Evolutionary conservation across 139 green algal species (phyloP).

Genomic region (Coelastrella sp.): DNA sequence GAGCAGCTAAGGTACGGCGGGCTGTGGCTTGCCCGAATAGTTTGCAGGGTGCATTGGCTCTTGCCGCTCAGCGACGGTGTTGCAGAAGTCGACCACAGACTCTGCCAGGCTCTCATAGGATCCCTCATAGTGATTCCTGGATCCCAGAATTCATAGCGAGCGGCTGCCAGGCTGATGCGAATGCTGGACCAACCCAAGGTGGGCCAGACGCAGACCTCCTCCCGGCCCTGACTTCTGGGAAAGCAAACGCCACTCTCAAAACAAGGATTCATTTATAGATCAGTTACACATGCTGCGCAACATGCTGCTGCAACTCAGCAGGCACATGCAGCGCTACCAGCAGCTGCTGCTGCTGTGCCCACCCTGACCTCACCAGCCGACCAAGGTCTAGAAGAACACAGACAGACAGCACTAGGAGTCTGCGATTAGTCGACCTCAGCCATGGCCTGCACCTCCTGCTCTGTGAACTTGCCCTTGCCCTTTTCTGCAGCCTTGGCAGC

Average conservation of each 20-base stretch:
- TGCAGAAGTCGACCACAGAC: too few species aligned
- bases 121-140: too few species aligned
- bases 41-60: neutral
- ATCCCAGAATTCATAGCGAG: too few species aligned
- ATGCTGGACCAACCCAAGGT: too few species aligned
- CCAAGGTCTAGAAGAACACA: neutral
- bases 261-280: neutral
- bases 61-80: neutral
- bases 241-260: too few species aligned
- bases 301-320: neutral
- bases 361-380: neutral
- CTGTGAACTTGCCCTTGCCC: constrained; percentile 95
- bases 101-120: too few species aligned
- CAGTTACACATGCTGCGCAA: neutral
- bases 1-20: neutral
- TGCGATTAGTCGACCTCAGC: constrained; percentile 88
- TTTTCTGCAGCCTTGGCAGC: constrained; percentile 85
- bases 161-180: too few species aligned
- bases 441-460: constrained; percentile 92
- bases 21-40: neutral
- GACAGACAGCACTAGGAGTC: neutral
- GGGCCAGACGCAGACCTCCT: too few species aligned
- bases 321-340: neutral
- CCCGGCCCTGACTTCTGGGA: too few species aligned
- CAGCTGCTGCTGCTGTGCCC: neutral